phyloP scores from a whole-genome alignment of 768 basidiomycete species.

The Roridomyces roridus region DNA sequence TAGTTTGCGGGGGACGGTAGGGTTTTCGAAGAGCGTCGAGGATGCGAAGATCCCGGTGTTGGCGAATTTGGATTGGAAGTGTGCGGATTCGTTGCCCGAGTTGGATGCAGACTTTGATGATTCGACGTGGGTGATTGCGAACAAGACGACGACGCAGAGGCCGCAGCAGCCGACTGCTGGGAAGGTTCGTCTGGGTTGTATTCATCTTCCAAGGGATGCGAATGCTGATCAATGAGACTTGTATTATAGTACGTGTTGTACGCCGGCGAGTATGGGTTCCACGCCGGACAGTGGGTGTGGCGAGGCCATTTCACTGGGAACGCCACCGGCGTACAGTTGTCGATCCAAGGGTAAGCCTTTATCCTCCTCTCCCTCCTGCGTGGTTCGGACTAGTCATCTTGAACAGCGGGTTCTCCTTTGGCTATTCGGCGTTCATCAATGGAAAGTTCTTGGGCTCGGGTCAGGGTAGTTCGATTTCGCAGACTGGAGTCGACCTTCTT shows the following conservation, averaged over 20 bases:
- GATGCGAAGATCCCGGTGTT: constrained; percentile 46
- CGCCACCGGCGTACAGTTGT: constrained; percentile 45
- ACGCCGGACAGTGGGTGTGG: constrained; percentile 49
- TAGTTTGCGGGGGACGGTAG: constrained; percentile 41
- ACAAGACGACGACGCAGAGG: constrained; percentile 63
- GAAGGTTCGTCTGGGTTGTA: constrained; percentile 47
- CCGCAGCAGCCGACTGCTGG: constrained; percentile 62
- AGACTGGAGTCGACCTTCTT: constrained; percentile 39
- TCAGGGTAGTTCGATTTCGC: constrained; percentile 42
- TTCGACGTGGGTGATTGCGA: constrained; percentile 59
- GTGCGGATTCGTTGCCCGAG: constrained; percentile 69
- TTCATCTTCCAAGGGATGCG: neutral
- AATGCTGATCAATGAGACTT: neutral
- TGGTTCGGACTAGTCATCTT: neutral
- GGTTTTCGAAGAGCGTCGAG: constrained; percentile 38
- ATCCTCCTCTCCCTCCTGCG: neutral
- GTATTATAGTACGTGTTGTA: constrained; percentile 34
- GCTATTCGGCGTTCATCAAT: constrained; percentile 52
- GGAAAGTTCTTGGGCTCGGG: constrained; percentile 48
- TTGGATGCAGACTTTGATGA: constrained; percentile 58
- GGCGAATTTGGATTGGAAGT: constrained; percentile 55
- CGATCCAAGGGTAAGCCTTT: constrained; percentile 42
- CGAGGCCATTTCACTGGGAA: constrained; percentile 50
- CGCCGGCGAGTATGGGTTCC: constrained; percentile 41
- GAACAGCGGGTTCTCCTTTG: constrained; percentile 47